Conservation (phyloP, 352 stramenopile species). For the Phytophthora chlamydospora region DNA sequence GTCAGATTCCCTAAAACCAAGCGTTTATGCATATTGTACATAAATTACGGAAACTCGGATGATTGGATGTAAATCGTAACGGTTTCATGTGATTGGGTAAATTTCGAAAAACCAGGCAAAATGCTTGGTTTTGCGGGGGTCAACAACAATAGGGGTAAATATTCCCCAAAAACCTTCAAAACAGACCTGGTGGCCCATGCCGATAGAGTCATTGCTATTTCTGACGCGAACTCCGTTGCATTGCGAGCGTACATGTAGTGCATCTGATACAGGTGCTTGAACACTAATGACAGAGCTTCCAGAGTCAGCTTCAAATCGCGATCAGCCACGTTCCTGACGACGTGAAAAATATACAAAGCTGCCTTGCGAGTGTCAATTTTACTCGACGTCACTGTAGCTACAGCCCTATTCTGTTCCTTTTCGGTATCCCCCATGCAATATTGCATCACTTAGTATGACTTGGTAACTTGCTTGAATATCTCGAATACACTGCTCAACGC, state of each 20-base stretch:
- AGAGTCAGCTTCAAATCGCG: not conserved
- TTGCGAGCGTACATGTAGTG: constrained; percentile 11
- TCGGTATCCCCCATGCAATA: constrained; percentile 4
- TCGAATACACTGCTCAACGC: not conserved
- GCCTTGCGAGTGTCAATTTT: not conserved
- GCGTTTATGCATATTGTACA: no score
- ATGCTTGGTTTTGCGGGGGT: no score
- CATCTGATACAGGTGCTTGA: constrained; percentile 16
- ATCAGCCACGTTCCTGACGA: constrained; percentile 5
- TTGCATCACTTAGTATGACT: not conserved
- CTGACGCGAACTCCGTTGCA: not conserved
- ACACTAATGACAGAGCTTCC: constrained; percentile 1
- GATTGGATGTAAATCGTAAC: no score
- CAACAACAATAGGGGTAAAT: no score
- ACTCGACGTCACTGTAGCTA: not conserved
- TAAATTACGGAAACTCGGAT: no score
- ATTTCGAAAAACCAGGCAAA: no score
- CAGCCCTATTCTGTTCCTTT: not conserved
- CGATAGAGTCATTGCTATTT: not conserved
- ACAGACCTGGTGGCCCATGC: not conserved
- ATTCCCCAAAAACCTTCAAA: not conserved
- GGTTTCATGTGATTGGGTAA: no score
- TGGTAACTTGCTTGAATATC: not conserved
- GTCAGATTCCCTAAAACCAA: no score
- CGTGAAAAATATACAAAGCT: constrained; percentile 8